These are phyloP conservation scores for Lolium rigidum DNA, from an alignment of 176 grass and related monocot genomes.

Conservation along the genomic window DNA sequence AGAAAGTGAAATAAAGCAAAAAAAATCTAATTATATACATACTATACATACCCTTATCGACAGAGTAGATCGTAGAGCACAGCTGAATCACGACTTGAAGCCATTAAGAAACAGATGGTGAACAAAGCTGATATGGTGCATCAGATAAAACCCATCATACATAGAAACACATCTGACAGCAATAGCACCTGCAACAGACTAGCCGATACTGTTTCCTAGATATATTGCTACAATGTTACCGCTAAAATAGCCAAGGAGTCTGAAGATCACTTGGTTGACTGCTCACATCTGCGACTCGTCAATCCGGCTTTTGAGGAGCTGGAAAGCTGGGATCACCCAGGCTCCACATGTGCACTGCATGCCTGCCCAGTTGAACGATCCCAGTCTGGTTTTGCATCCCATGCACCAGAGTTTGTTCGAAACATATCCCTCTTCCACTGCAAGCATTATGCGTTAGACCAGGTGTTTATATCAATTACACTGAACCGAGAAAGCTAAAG, in stretches of 20 bases:
- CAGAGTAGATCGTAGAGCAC: too few species aligned
- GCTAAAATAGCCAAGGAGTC: background rate
- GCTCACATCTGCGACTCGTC: conserved; percentile 61
- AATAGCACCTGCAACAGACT: conserved; percentile 18
- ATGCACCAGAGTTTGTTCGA: conserved; percentile 81
- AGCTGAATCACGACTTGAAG: background rate
- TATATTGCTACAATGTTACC: conserved; percentile 22
- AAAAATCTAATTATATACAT: too few species aligned
- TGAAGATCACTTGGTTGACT: background rate
- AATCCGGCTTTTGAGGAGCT: conserved; percentile 80
- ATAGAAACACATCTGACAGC: background rate
- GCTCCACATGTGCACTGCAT: conserved; percentile 86
- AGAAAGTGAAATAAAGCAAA: too few species aligned
- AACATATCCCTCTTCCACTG: conserved; percentile 77
- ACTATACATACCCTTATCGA: too few species aligned
- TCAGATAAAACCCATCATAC: background rate
- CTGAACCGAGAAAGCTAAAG: background rate
- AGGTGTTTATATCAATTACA: background rate
- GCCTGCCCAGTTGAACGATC: conserved; percentile 88
- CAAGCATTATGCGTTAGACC: conserved; percentile 1
- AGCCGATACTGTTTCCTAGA: background rate
- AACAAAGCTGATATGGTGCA: background rate
- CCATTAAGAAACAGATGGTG: background rate
- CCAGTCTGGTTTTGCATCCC: conserved; percentile 84
- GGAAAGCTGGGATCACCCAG: conserved; percentile 92